Base-by-base conservation (phyloP, 257 asterid genomes). In the Rauvolfia tetraphylla region DNA sequence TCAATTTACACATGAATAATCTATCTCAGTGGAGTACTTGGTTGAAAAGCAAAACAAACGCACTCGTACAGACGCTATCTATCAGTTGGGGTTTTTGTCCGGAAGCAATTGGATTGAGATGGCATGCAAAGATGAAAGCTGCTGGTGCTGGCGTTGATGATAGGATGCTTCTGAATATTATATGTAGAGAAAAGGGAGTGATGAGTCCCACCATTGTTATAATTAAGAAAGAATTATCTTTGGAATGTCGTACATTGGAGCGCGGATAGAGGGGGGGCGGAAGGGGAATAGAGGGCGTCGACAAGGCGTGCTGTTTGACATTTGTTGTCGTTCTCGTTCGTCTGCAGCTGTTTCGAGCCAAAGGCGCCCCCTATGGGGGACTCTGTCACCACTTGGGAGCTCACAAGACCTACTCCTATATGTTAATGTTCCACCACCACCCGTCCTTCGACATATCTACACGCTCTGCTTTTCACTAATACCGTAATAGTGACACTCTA, bases 111-210 rank as follows among this genome's bases (percentile, higher is more conserved):
- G 87, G 87, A 81, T 39, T 79, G 74, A 31, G 39, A 79, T 75
- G 81, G 87, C 87, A 84, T 84, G 87, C 87, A 75, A 44, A 8
- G 53, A 69, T 76, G 78, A 84, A 84, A 84, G 85, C 83, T 75
- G 80, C 85, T 75, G 51, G 71, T 78, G 65, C 83, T 57, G 76
- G 51, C 53, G 49, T 83, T 83, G 48, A 1, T 65, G 82, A 83
- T 85, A 75, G 81, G 88, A 58, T 73, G 85, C 78, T 71, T 74
- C 77, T 68, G 5, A 3, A 1, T 77, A 53, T 80, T 77, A 79
- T 68, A 72, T 38, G 68, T 53, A 61, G 54, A 36, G 22, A 1
- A 44, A 68, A 20, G 53, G 42, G 72, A 22, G 11, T 36, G 48
- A 66, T 44, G 48, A 38, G 42, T 18, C 70, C 41, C 42, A 38